Percentiles rank a stretch among this genome's conserved stretches.
phyloP scores from a whole-genome alignment of 768 basidiomycete species.

The Tulasnella sp. region DNA sequence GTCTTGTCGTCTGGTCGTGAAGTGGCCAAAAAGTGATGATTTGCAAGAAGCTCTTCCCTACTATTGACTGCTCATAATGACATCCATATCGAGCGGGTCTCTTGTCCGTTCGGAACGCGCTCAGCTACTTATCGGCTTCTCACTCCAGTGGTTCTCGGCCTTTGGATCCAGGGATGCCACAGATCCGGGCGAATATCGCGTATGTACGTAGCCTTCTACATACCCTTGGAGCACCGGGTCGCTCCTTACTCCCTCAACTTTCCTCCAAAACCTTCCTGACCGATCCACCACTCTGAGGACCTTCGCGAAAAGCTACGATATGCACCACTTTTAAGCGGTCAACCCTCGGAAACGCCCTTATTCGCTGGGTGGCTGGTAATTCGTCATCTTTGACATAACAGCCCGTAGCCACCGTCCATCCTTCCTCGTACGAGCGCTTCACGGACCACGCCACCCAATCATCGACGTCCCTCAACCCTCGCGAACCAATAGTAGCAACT shows the following conservation, averaged over 20 bases:
- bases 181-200: too few relatives aligned
- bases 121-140: not conserved
- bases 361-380: not conserved
- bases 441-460: not conserved
- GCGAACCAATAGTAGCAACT: not conserved
- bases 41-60: too few relatives aligned
- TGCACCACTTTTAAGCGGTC: not conserved
- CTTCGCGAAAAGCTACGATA: not conserved
- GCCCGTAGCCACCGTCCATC: not conserved
- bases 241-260: not conserved
- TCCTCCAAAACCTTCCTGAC: not conserved
- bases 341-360: not conserved
- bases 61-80: too few relatives aligned
- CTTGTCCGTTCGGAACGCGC: not conserved
- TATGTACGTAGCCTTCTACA: too few relatives aligned
- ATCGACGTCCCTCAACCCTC: not conserved
- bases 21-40: not conserved
- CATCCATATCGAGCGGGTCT: not conserved
- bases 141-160: not conserved
- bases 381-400: not conserved
- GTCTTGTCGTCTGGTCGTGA: not conserved
- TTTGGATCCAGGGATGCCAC: not conserved
- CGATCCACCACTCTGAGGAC: not conserved
- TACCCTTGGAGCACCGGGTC: not conserved
- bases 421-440: not conserved